Base-by-base conservation (phyloP, 306 rosid genomes). In the Casuarina glauca region DNA sequence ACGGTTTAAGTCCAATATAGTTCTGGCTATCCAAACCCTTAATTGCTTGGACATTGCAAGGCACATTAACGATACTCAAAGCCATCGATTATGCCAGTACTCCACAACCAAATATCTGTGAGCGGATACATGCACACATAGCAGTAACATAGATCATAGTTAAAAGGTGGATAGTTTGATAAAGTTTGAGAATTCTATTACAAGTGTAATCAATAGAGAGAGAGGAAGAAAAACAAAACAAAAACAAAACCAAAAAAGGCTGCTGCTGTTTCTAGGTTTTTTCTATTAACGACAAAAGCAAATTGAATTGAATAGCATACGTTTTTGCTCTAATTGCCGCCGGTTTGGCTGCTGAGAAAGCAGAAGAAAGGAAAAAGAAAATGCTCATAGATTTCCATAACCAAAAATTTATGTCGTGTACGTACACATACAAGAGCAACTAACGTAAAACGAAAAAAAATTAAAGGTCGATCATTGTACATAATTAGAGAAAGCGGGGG, bases 1-100 rank as follows among this genome's bases (percentile, higher is more conserved):
- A 58, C 1, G 89, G 80, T 45, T 75, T 80, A 58, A 87, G 89
- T 70, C 87, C 89, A 41, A 84, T 88, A 74, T 74, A 86, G 86
- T 71, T 69, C 48, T 76, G 79, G 61, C 74, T 82, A 77, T 84
- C 88, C 78, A 87, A 66, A 63, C 81, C 84, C 80, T 84, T 84
- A 36, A 78, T 67, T 16, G 86, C 76, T 68, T 83, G 87, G 62
- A 83, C 81, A 61, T 73, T 70, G 16, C 68, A 72, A 6, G 87
- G 83, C 43, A 66, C 78, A 69, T 85, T 91, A 57, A 89, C 54
- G 32, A 91, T 74, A 6, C 90, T 66, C 4, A 91, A 85, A 57
- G 94, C 90, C 98, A 90, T 87, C 9, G 73, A 72, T 63, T 64
- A 81, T 13, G 51, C 4, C 62, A 75, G 15, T 46, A 74, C 55